These are phyloP conservation scores for Rhexocercosporidium sp. DNA, from an alignment of 2,329 filamentous ascomycete genomes.

Conservation along the genomic window DNA sequence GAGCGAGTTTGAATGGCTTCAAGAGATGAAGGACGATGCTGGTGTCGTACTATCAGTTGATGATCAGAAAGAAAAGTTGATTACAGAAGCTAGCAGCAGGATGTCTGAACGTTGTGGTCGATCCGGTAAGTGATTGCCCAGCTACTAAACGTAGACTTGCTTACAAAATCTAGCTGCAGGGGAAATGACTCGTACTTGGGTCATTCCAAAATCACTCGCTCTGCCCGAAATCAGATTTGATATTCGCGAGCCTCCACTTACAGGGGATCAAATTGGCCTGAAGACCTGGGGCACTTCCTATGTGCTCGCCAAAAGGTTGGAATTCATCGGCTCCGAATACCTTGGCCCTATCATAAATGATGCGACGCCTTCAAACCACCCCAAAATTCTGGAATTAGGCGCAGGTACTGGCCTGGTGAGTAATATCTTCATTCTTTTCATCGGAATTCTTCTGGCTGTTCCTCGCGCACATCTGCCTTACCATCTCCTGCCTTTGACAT, in stretches of 20 bases:
- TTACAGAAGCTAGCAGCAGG: conserved; percentile 79
- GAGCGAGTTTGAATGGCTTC: conserved; percentile 71
- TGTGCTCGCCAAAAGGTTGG: conserved; percentile 77
- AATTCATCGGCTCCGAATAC: conserved; percentile 43
- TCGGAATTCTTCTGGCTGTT: not conserved
- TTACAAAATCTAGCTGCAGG: conserved; percentile 7
- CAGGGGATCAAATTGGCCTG: conserved; percentile 84
- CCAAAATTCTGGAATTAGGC: conserved; percentile 74
- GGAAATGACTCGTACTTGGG: conserved; percentile 64
- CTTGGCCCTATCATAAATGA: conserved; percentile 45
- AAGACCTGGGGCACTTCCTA: conserved; percentile 88
- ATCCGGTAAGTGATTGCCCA: conserved; percentile 53
- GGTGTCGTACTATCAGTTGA: conserved; percentile 50
- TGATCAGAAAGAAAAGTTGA: conserved; percentile 69
- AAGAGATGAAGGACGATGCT: conserved; percentile 35
- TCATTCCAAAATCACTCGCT: conserved; percentile 53
- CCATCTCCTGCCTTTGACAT: not conserved
- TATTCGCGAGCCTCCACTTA: conserved; percentile 86
- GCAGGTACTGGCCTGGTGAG: conserved; percentile 21
- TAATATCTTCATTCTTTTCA: not conserved
- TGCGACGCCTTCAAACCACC: not conserved
- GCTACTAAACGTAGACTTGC: not conserved
- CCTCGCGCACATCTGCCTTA: not conserved
- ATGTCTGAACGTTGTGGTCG: conserved; percentile 88
- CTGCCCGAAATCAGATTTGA: conserved; percentile 63